Evolutionary conservation across 2,329 filamentous ascomycete species (phyloP).

Genomic region (Amphichorda felina): DNA sequence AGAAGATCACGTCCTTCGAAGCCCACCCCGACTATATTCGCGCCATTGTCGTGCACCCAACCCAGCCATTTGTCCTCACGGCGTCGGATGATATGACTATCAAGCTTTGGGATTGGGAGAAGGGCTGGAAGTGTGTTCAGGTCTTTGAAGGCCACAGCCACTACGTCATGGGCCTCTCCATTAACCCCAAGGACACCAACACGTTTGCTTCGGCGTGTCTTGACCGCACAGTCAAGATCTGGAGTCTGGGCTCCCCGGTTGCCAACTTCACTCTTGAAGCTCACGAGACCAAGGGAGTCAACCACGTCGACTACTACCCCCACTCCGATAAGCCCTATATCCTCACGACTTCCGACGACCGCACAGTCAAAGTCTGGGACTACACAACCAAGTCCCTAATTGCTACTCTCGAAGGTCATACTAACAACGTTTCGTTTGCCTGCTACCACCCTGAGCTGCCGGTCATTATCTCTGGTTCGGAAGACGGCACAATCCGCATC

Average conservation of each 20-base stretch:
- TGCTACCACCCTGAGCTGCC: conserved; percentile 96
- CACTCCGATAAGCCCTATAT: conserved; percentile 74
- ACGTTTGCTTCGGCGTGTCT: conserved; percentile 87
- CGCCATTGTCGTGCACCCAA: conserved; percentile 89
- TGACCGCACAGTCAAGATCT: conserved; percentile 95
- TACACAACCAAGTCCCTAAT: conserved; percentile 98
- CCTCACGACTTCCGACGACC: conserved; percentile 90
- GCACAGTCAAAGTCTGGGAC: conserved; percentile 97
- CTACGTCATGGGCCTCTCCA: conserved; percentile 92
- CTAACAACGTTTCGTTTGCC: conserved; percentile 95
- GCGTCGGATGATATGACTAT: conserved; percentile 98
- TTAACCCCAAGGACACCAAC: conserved; percentile 96
- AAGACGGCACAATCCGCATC: conserved; percentile 94
- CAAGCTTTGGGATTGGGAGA: conserved; percentile 98
- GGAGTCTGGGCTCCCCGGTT: conserved; percentile 86
- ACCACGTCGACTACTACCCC: conserved; percentile 86
- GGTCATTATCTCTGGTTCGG: conserved; percentile 93
- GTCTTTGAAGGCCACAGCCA: conserved; percentile 94
- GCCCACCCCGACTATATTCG: conserved; percentile 98
- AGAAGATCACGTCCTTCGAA: conserved; percentile 96
- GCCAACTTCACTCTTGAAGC: conserved; percentile 96
- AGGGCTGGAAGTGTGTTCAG: conserved; percentile 94
- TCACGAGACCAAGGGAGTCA: conserved; percentile 94
- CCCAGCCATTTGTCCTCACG: conserved; percentile 89
- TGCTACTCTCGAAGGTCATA: conserved; percentile 91